Percentiles rank a stretch among this genome's conserved stretches.
phyloP scores from a whole-genome alignment of 2,329 filamentous ascomycete species.

The Penicillium sp. region DNA sequence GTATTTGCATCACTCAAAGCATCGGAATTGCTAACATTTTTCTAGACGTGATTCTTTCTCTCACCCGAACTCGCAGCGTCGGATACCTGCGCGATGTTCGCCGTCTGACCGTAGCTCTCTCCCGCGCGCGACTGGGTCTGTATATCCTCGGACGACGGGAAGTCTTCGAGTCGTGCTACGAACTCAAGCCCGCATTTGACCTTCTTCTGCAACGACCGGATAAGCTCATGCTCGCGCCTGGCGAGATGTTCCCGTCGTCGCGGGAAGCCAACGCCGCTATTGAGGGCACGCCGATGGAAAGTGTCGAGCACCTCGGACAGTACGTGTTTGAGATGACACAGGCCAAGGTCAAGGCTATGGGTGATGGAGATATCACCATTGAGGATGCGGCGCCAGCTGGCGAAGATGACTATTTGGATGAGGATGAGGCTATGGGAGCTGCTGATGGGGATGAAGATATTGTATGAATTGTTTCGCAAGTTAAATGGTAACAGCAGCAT shows the following conservation, averaged over 20 bases:
- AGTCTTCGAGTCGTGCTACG: constrained; percentile 85
- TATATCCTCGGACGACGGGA: constrained; percentile 87
- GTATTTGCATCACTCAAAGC: neutral
- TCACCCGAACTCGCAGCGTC: constrained; percentile 82
- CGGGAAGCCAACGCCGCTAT: constrained; percentile 53
- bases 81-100: constrained; percentile 93
- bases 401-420: constrained; percentile 33
- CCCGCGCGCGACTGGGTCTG: constrained; percentile 83
- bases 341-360: constrained; percentile 62
- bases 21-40: constrained; percentile 15
- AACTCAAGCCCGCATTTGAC: constrained; percentile 83
- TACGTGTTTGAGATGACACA: constrained; percentile 97
- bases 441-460: constrained; percentile 34
- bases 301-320: constrained; percentile 89
- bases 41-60: constrained; percentile 84
- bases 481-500: neutral
- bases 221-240: constrained; percentile 76
- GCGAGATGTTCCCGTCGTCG: constrained; percentile 78
- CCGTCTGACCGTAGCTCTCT: constrained; percentile 89
- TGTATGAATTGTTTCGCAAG: constrained; percentile 31
- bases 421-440: constrained; percentile 37
- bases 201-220: constrained; percentile 73
- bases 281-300: constrained; percentile 72
- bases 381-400: constrained; percentile 36
- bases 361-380: constrained; percentile 42